Conservation (phyloP, 2,329 filamentous ascomycete genomes). For the Fusarium metavorans region DNA sequence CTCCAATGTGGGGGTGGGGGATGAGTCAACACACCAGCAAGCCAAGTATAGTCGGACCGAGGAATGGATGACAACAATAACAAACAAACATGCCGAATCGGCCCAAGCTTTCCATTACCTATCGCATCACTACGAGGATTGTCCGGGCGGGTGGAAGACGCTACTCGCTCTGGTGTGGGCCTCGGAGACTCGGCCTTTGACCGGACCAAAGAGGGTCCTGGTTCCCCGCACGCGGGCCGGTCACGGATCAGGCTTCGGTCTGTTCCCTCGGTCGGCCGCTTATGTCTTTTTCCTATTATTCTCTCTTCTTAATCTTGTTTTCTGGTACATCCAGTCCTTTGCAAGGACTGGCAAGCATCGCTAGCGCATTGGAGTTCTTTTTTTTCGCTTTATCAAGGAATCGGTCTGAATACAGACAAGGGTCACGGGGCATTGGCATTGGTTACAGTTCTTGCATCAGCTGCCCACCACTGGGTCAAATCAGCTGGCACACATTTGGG, state of each 20-base stretch:
- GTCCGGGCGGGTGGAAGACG: slow-evolving; percentile 32
- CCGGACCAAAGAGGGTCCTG: not conserved
- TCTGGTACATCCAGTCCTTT: slow-evolving; percentile 3
- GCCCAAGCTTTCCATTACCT: slow-evolving; percentile 19
- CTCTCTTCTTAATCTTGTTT: slow-evolving; percentile 21
- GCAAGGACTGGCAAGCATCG: slow-evolving; percentile 18
- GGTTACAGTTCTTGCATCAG: slow-evolving; percentile 32
- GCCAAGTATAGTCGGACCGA: slow-evolving; percentile 3
- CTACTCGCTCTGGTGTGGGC: slow-evolving; percentile 13
- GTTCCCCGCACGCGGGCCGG: slow-evolving; percentile 28
- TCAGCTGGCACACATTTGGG: slow-evolving; percentile 32
- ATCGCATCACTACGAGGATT: slow-evolving; percentile 2
- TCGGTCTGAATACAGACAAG: slow-evolving; percentile 12
- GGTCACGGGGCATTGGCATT: slow-evolving; percentile 7
- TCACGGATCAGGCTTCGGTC: slow-evolving; percentile 23
- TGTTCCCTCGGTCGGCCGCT: slow-evolving; percentile 8
- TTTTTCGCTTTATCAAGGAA: slow-evolving; percentile 12
- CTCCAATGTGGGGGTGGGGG: slow-evolving; percentile 22
- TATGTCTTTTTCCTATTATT: slow-evolving; percentile 9
- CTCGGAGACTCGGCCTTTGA: slow-evolving; percentile 28
- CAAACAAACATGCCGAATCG: slow-evolving; percentile 33
- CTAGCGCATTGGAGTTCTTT: slow-evolving; percentile 32
- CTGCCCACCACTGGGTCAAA: slow-evolving; percentile 36
- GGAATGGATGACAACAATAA: slow-evolving; percentile 32
- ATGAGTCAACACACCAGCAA: slow-evolving; percentile 28